Conservation (phyloP, 1,284 basidiomycete genomes). For the Trichosporon faecale region DNA sequence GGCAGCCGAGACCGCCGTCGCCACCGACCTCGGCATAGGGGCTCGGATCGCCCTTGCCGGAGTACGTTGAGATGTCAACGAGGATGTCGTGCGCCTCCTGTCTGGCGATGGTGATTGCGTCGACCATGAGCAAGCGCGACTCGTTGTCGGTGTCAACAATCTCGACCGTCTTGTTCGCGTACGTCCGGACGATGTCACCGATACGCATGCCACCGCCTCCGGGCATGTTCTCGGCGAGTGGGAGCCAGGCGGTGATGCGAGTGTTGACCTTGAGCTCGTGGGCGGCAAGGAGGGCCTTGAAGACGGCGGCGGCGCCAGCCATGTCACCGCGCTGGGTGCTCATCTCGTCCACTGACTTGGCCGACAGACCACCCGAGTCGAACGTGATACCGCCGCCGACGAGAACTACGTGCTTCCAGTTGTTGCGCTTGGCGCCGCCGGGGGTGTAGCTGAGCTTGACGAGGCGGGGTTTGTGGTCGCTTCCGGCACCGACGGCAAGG, state of each 20-base stretch:
- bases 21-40: background rate
- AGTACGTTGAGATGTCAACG: slow-evolving; percentile 1
- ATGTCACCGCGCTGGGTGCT: slow-evolving; percentile 18
- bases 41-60: background rate
- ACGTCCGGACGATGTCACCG: slow-evolving; percentile 11
- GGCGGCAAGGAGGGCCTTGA: slow-evolving; percentile 17
- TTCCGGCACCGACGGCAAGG: slow-evolving; percentile 11
- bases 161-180: slow-evolving; percentile 15
- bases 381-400: slow-evolving; percentile 15
- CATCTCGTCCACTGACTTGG: slow-evolving; percentile 15
- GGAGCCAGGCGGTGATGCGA: slow-evolving; percentile 18
- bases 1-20: background rate
- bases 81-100: slow-evolving; percentile 5
- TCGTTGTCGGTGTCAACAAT: slow-evolving; percentile 18
- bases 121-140: slow-evolving; percentile 19
- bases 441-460: slow-evolving; percentile 19
- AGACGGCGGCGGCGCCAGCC: slow-evolving; percentile 12
- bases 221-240: slow-evolving; percentile 19
- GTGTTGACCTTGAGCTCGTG: slow-evolving; percentile 17
- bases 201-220: background rate
- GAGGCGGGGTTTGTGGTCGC: slow-evolving; percentile 14
- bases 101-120: slow-evolving; percentile 12
- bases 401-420: slow-evolving; percentile 12
- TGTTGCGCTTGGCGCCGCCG: slow-evolving; percentile 16
- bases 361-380: background rate